Evolutionary conservation across 2,329 filamentous ascomycete species (phyloP).

Genomic region (Xylaria sp.): DNA sequence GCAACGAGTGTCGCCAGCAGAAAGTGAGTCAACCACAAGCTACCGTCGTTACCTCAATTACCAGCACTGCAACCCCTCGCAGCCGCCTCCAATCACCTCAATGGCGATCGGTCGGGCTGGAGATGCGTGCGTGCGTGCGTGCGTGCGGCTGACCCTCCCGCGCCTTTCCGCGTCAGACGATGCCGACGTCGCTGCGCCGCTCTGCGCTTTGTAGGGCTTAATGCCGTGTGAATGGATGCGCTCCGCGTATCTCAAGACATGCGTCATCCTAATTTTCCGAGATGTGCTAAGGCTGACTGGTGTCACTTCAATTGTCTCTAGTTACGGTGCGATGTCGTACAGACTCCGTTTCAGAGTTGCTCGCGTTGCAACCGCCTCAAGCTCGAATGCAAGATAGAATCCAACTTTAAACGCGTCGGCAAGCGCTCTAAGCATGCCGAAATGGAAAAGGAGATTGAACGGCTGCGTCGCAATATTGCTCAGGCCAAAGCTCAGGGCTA

Average conservation of each 20-base stretch:
- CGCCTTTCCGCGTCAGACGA: background rate
- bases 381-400: constrained; percentile 86
- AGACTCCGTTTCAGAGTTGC: constrained; percentile 82
- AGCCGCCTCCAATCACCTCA: constrained; percentile 14
- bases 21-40: constrained; percentile 68
- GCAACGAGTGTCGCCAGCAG: constrained; percentile 87
- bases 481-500: constrained; percentile 70
- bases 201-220: background rate
- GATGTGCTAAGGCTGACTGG: constrained; percentile 34
- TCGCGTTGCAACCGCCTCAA: constrained; percentile 82
- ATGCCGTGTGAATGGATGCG: constrained; percentile 14
- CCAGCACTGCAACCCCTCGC: constrained; percentile 14
- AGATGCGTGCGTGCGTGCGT: constrained; percentile 5
- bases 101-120: constrained; percentile 5
- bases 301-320: constrained; percentile 30
- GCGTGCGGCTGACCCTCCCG: background rate
- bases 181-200: constrained; percentile 2
- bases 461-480: constrained; percentile 69
- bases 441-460: constrained; percentile 86
- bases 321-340: constrained; percentile 83
- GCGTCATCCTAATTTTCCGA: constrained; percentile 31
- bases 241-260: constrained; percentile 35
- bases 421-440: constrained; percentile 86
- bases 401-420: constrained; percentile 85
- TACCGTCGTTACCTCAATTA: constrained; percentile 11